phyloP scores from a whole-genome alignment of 108 stramenopile species.

The Pseudonitzschia multiseries region DNA sequence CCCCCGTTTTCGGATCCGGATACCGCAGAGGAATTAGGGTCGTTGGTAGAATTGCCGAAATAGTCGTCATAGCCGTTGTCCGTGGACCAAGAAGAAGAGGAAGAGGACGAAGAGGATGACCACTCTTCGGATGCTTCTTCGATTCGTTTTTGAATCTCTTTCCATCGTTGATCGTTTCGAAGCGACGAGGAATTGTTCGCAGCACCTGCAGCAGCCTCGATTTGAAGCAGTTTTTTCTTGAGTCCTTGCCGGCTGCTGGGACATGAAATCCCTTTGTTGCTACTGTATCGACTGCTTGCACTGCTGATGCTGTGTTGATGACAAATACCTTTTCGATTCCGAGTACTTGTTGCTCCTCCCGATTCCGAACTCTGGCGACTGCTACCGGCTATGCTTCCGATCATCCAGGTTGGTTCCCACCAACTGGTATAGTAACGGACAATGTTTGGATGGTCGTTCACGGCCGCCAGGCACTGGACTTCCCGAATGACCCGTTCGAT shows the following conservation, averaged over 20 bases:
- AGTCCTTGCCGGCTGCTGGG: not conserved
- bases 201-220: not conserved
- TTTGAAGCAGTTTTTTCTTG: constrained; percentile 5
- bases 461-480: constrained; percentile 79
- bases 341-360: too few relatives aligned
- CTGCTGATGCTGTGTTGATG: too few relatives aligned
- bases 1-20: not conserved
- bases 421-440: constrained; percentile 92
- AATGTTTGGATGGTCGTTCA: constrained; percentile 87
- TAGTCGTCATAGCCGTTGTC: constrained; percentile 1
- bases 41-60: not conserved
- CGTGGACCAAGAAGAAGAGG: constrained; percentile 3
- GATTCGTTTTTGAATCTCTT: constrained; percentile 13
- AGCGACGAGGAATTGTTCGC: not conserved
- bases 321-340: too few relatives aligned
- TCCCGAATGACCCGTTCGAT: constrained; percentile 82
- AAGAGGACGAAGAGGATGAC: too few relatives aligned
- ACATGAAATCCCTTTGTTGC: too few relatives aligned
- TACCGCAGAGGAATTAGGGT: not conserved
- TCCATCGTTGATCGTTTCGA: not conserved
- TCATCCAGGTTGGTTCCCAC: constrained; percentile 92
- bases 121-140: not conserved
- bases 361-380: too few relatives aligned
- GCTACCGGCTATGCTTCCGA: constrained; percentile 16
- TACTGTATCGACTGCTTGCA: too few relatives aligned